Evolutionary conservation across 768 basidiomycete genomes (phyloP).

Genomic region (Amanita pseudoporphyria): DNA sequence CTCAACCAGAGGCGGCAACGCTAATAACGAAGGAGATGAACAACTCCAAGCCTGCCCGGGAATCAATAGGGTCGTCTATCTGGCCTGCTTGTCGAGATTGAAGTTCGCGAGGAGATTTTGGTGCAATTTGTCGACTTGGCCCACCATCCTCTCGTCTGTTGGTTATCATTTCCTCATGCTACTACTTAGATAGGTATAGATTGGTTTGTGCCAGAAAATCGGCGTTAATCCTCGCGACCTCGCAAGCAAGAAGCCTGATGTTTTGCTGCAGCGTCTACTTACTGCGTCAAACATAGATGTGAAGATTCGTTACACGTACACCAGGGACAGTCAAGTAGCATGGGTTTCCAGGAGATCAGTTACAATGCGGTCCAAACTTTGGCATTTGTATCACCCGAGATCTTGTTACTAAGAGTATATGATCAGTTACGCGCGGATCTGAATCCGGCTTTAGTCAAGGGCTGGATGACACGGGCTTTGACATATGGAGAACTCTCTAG

Average conservation of each 20-base stretch:
- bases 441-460: slow-evolving; percentile 46
- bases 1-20: slow-evolving; percentile 34
- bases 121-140: slow-evolving; percentile 54
- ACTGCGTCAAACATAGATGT: slow-evolving; percentile 32
- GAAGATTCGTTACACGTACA: slow-evolving; percentile 28
- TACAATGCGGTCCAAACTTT: slow-evolving; percentile 69
- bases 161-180: background rate
- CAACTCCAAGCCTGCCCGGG: slow-evolving; percentile 47
- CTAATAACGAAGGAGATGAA: slow-evolving; percentile 66
- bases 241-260: slow-evolving; percentile 39
- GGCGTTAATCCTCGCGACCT: slow-evolving; percentile 56
- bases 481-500: slow-evolving; percentile 80
- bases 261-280: slow-evolving; percentile 39
- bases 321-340: slow-evolving; percentile 2
- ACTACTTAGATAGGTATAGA: slow-evolving; percentile 53
- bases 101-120: slow-evolving; percentile 34
- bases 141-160: slow-evolving; percentile 63
- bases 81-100: slow-evolving; percentile 34
- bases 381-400: slow-evolving; percentile 67
- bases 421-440: slow-evolving; percentile 60
- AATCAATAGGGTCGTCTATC: slow-evolving; percentile 46
- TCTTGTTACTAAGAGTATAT: slow-evolving; percentile 60
- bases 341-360: slow-evolving; percentile 54
- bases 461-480: slow-evolving; percentile 65
- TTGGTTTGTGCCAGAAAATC: slow-evolving; percentile 69